phyloP scores from a whole-genome alignment of 1,284 basidiomycete genomes.

The Leucoagaricus sp. region DNA sequence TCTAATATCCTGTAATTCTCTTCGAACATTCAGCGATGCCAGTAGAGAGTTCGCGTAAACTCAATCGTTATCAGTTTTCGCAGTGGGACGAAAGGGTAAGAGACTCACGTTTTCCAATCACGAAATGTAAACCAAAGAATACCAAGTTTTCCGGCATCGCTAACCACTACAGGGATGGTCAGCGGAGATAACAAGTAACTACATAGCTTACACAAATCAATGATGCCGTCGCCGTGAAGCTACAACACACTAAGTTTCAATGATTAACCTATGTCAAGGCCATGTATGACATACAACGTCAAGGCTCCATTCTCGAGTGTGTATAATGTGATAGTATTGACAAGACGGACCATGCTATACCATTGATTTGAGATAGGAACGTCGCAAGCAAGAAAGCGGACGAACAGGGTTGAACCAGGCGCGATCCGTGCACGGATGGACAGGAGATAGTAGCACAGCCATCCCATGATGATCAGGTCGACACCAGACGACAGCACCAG shows the following conservation, averaged over 20 bases:
- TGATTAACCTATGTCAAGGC: not conserved
- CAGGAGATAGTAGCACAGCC: constrained; percentile 45
- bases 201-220: constrained; percentile 46
- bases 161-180: constrained; percentile 41
- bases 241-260: constrained; percentile 19
- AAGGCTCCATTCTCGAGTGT: constrained; percentile 54
- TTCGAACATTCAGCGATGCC: constrained; percentile 20
- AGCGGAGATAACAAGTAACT: not conserved
- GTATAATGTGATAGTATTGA: constrained; percentile 52
- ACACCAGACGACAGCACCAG: constrained; percentile 46
- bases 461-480: constrained; percentile 49
- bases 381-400: not conserved
- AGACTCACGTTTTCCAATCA: constrained; percentile 49
- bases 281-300: constrained; percentile 39
- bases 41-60: constrained; percentile 19
- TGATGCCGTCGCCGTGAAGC: constrained; percentile 37
- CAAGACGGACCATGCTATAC: constrained; percentile 47
- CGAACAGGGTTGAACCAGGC: constrained; percentile 16
- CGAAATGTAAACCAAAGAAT: constrained; percentile 54
- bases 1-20: constrained; percentile 16
- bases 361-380: not conserved
- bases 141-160: constrained; percentile 48
- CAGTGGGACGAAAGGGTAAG: not conserved
- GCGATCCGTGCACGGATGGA: constrained; percentile 32
- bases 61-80: not conserved